These are phyloP conservation scores for Mycena epipterygia DNA, from an alignment of 768 basidiomycete genomes.

Conservation along the genomic window DNA sequence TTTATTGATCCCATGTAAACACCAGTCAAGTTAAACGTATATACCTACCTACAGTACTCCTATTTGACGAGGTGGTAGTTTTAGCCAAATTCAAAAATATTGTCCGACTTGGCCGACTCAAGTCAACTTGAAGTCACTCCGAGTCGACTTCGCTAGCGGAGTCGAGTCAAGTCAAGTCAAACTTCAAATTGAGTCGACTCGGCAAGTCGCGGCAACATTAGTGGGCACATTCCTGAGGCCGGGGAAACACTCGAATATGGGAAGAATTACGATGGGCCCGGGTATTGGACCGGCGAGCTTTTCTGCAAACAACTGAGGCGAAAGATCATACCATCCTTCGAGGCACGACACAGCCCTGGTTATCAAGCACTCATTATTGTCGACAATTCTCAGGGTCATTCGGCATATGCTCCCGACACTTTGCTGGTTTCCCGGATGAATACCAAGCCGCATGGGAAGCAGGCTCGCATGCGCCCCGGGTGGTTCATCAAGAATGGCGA, in stretches of 20 bases:
- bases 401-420: constrained; percentile 53
- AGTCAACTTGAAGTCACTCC: too few species aligned
- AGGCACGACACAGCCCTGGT: constrained; percentile 40
- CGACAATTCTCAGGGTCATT: constrained; percentile 59
- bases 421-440: constrained; percentile 52
- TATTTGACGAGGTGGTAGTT: too few species aligned
- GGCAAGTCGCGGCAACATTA: too few species aligned
- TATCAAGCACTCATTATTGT: constrained; percentile 55
- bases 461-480: constrained; percentile 46
- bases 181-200: too few species aligned
- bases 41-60: too few species aligned
- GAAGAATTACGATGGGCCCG: constrained; percentile 47
- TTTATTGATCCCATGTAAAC: too few species aligned
- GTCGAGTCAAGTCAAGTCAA: too few species aligned
- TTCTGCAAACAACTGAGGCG: constrained; percentile 28
- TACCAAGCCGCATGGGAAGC: constrained; percentile 53
- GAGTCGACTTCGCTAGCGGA: too few species aligned
- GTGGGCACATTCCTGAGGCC: constrained; percentile 37
- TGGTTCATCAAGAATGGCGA: constrained; percentile 37
- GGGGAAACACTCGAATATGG: constrained; percentile 43
- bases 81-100: too few species aligned
- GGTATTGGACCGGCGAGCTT: constrained; percentile 44
- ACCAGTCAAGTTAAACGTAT: too few species aligned
- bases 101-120: too few species aligned
- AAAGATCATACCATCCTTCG: constrained; percentile 33